These are phyloP conservation scores for Eremothecium sinecaudum DNA, from an alignment of 1,139 yeast species.

Conservation along the genomic window DNA sequence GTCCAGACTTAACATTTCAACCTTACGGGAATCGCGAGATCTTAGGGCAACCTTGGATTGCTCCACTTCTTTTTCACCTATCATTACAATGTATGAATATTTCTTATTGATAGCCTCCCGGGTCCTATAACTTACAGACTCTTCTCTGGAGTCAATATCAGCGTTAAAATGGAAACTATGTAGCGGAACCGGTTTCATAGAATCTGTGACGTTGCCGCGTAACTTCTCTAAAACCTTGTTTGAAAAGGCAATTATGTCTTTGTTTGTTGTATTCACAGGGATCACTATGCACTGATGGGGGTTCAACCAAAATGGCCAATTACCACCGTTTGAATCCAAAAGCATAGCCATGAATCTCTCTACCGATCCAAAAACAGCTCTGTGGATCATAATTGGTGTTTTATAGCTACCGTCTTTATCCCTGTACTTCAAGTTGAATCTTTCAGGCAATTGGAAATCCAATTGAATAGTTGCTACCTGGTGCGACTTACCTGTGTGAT, in stretches of 20 bases:
- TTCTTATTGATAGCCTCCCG: conserved; percentile 71
- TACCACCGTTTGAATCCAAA: conserved; percentile 84
- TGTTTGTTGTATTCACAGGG: conserved; percentile 62
- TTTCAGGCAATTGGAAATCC: conserved; percentile 90
- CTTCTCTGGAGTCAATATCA: conserved; percentile 65
- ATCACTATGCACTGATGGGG: conserved; percentile 88
- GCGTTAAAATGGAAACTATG: conserved; percentile 59
- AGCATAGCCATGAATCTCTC: conserved; percentile 88
- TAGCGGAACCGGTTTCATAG: conserved; percentile 38
- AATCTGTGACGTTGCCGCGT: conserved; percentile 21
- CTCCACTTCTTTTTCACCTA: conserved; percentile 79
- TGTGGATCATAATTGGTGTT: conserved; percentile 83
- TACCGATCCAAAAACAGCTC: conserved; percentile 91
- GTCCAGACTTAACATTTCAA: conserved; percentile 37
- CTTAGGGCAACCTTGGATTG: conserved; percentile 58
- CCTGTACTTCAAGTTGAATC: conserved; percentile 72
- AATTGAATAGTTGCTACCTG: conserved; percentile 97
- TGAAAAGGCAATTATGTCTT: conserved; percentile 42
- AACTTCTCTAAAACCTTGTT: conserved; percentile 15
- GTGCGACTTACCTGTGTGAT: conserved; percentile 87
- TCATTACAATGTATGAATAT: conserved; percentile 67
- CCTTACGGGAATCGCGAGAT: conserved; percentile 45
- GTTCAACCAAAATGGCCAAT: conserved; percentile 97
- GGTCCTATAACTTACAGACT: conserved; percentile 72
- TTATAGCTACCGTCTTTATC: conserved; percentile 40